Evolutionary conservation across 2,329 filamentous ascomycete species (phyloP), one percentile per base, ranked within the genome.

Genomic region (Diaporthe sp.): DNA sequence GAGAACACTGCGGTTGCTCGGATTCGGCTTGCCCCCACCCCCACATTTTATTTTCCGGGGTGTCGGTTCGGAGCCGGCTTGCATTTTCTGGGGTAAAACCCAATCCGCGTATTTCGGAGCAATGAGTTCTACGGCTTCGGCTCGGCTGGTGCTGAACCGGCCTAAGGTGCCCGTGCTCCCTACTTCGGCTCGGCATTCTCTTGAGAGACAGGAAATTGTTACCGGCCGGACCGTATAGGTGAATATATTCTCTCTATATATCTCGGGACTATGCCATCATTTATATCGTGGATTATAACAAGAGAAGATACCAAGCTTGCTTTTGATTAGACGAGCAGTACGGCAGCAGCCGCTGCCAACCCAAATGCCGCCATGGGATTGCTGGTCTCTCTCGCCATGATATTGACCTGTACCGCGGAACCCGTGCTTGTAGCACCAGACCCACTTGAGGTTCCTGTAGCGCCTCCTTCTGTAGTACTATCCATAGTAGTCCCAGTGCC

Each of bases 51-150:
- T 15, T 45, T 30, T 45, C 58, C 17, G 58, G 58, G 58, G 38
- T n/a, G 12, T 64, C 40, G 60, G 60, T 33, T 64, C 60, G 60
- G 60, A 33, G 28, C 28, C 9, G 60, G 60, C 60, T n/a, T 47
- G 40, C 28, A 64, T 33, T 64, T 64, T 30, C 60, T 64, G 60
- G 60, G 60, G 40, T 64, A 64, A 30, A 45, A 25, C n/a, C 25
- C 25, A 15, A 30, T 10, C 19, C 30, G 9, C 1, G 8, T 42
- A 9, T 22, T 45, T 64, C 38, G 58, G 40, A 33, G n/a, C 38
- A 30, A 64, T 9, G 22, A 30, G 9, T 33, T n/a, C 38, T 10
- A 30, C 2, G 60, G 8, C 40, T 22, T 64, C 60, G 60, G 40
- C 40, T 64, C 40, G 60, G 60, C 60, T 64, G 60, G 60, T 33